Evolutionary conservation across 2,329 filamentous ascomycete species (phyloP), one percentile per base, ranked within the genome.

Genomic region (Colletotrichum kahawae): DNA sequence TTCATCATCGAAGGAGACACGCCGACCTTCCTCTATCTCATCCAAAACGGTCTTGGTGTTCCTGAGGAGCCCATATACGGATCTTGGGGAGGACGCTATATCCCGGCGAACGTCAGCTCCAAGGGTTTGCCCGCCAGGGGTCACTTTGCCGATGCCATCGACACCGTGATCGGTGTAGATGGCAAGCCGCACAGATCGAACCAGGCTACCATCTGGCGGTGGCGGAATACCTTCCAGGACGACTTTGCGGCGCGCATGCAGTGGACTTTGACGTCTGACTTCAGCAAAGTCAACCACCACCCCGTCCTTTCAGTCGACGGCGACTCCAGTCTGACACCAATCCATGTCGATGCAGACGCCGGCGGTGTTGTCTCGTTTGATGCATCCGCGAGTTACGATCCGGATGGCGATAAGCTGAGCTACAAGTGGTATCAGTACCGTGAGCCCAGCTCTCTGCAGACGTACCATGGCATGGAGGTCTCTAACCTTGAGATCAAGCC

Each of bases 1-100:
- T 90, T 85, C 77, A 90, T 90, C 69, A 84, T 87, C 27, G 90
- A 92, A 78, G 87, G 88, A n/a, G 88, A 89, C 73, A 88, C 87
- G 2, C 88, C 88, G 0, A 86, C 88, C 0, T 87, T 90, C 64
- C 82, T 90, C 12, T 89, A 88, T 71, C 82, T 86, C 1, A 84
- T 88, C 27, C 86, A 87, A 62, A 88, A 88, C 66, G 87, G 87
- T 2, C 82, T 90, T 0, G 85, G 86, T 31, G 82, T 84, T 8
- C 83, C 86, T 0, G 87, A 89, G 33, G 83, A 84, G 60, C 88
- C 88, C 0, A 80, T 84, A 7, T 89, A 83, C 54, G 88, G 88
- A 3, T 86, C 85, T 0, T 90, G 88, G 88, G 88, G 88, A 27
- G 88, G 88, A 0, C 82, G 88, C 4, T 90, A 89, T 75, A 75